phyloP scores from a whole-genome alignment of 2,329 filamentous ascomycete species.

The Rhytidhysteron rufulum region DNA sequence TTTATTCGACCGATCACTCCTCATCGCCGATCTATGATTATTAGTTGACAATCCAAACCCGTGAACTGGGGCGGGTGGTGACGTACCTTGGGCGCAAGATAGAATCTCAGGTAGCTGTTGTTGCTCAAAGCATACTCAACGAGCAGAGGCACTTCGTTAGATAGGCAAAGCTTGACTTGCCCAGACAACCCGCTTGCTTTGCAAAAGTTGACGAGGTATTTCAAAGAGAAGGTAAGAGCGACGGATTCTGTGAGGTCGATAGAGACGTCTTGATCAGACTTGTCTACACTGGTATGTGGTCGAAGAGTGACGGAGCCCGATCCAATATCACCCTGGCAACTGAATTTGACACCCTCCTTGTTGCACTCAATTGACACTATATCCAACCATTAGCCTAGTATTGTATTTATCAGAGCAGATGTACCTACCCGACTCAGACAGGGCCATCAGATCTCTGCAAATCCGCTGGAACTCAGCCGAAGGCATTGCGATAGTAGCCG shows the following conservation, averaged over 20 bases:
- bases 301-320: slow-evolving; percentile 91
- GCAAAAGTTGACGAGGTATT: slow-evolving; percentile 99
- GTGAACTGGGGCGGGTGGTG: slow-evolving; percentile 1
- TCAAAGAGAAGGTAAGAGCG: slow-evolving; percentile 92
- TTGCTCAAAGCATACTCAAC: slow-evolving; percentile 84
- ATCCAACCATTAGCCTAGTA: slow-evolving; percentile 18
- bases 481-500: slow-evolving; percentile 86
- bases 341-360: slow-evolving; percentile 97
- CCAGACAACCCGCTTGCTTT: slow-evolving; percentile 84
- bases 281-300: slow-evolving; percentile 83
- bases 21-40: slow-evolving; percentile 63
- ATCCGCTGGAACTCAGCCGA: slow-evolving; percentile 89
- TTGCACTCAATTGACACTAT: slow-evolving; percentile 90
- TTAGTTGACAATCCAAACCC: slow-evolving; percentile 31
- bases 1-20: slow-evolving; percentile 42
- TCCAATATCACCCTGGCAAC: slow-evolving; percentile 89
- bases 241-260: slow-evolving; percentile 93
- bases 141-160: slow-evolving; percentile 90
- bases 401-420: neutral
- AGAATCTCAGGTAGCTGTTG: slow-evolving; percentile 91
- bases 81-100: slow-evolving; percentile 92
- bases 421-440: slow-evolving; percentile 88
- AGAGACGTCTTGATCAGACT: slow-evolving; percentile 78
- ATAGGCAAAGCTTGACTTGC: slow-evolving; percentile 87
- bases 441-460: slow-evolving; percentile 82